Evolutionary conservation across 2,329 filamentous ascomycete species (phyloP).

Genomic region (Thyridium curvatum): DNA sequence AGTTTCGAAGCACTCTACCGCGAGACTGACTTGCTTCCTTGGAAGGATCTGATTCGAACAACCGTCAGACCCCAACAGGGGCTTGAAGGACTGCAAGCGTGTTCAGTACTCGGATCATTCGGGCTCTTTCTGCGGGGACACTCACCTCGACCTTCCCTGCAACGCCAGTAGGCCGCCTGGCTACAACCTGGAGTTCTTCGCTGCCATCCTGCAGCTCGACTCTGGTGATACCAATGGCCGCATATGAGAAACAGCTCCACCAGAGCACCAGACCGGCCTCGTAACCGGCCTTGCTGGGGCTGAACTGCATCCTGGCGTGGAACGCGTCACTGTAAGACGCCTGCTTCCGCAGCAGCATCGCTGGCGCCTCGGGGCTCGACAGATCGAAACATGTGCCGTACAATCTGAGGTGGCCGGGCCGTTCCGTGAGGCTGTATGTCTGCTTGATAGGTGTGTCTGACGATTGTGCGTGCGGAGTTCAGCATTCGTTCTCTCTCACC

Average conservation of each 20-base stretch:
- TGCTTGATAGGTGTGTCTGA: slow-evolving; percentile 39
- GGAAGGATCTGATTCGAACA: too few species aligned
- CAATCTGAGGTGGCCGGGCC: slow-evolving; percentile 36
- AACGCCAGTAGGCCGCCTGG: slow-evolving; percentile 13
- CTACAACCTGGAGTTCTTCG: slow-evolving; percentile 6
- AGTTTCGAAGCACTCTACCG: slow-evolving; percentile 10
- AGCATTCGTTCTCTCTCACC: too few species aligned
- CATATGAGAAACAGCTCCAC: slow-evolving; percentile 41
- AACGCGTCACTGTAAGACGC: slow-evolving; percentile 34
- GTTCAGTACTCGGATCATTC: neutral
- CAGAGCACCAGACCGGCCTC: slow-evolving; percentile 49
- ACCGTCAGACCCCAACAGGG: neutral
- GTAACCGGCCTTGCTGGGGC: slow-evolving; percentile 29
- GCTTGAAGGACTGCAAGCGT: neutral
- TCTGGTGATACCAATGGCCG: slow-evolving; percentile 19
- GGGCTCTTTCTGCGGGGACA: neutral
- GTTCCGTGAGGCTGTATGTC: slow-evolving; percentile 38
- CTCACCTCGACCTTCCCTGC: slow-evolving; percentile 13
- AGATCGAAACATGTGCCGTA: slow-evolving; percentile 47
- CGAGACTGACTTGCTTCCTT: slow-evolving; percentile 1
- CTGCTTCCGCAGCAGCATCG: slow-evolving; percentile 49
- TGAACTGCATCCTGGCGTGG: slow-evolving; percentile 36
- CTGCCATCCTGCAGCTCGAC: slow-evolving; percentile 8
- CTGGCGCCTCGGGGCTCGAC: slow-evolving; percentile 40
- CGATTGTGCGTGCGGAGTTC: neutral